Percentiles rank a stretch among this genome's conserved stretches.
Conservation (phyloP, 768 basidiomycete species). For the Pulveroboletus sp. region DNA sequence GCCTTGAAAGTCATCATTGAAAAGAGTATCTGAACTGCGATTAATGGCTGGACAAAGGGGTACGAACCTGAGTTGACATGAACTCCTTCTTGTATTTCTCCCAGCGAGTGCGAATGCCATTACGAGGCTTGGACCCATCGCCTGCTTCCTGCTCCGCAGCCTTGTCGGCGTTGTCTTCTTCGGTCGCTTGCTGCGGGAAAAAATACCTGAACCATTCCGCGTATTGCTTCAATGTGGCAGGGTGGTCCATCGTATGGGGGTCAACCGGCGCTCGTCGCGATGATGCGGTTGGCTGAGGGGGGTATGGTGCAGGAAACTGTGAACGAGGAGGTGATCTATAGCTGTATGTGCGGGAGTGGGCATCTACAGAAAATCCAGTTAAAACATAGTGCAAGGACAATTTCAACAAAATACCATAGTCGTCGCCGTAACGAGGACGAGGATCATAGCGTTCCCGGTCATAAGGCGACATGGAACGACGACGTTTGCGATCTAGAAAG, state of each 20-base stretch:
- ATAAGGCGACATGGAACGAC: slow-evolving; percentile 71
- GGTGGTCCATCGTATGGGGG: slow-evolving; percentile 79
- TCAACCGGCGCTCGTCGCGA: slow-evolving; percentile 67
- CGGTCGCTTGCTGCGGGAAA: slow-evolving; percentile 71
- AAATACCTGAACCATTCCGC: slow-evolving; percentile 85
- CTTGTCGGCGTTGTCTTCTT: slow-evolving; percentile 83
- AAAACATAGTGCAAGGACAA: neutral
- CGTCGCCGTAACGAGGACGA: slow-evolving; percentile 77
- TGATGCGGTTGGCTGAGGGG: slow-evolving; percentile 41
- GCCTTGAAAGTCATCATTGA: slow-evolving; percentile 5
- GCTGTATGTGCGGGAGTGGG: slow-evolving; percentile 61
- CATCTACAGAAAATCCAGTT: slow-evolving; percentile 40
- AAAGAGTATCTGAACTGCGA: slow-evolving; percentile 12
- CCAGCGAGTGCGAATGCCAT: slow-evolving; percentile 81
- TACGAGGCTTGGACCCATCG: slow-evolving; percentile 78
- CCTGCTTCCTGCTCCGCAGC: slow-evolving; percentile 81
- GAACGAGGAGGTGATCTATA: slow-evolving; percentile 65
- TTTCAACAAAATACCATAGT: slow-evolving; percentile 59
- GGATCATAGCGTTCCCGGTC: slow-evolving; percentile 84
- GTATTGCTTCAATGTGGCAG: slow-evolving; percentile 78
- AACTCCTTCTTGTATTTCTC: slow-evolving; percentile 95
- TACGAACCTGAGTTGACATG: slow-evolving; percentile 79
- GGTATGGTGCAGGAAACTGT: slow-evolving; percentile 42
- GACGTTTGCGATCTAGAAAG: slow-evolving; percentile 64
- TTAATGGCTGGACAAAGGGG: slow-evolving; percentile 13